A percentile compares a stretch with the other conserved stretches of the same genome.
Conservation (phyloP, 2,329 filamentous ascomycete species). For the Colletotrichum karsti region DNA sequence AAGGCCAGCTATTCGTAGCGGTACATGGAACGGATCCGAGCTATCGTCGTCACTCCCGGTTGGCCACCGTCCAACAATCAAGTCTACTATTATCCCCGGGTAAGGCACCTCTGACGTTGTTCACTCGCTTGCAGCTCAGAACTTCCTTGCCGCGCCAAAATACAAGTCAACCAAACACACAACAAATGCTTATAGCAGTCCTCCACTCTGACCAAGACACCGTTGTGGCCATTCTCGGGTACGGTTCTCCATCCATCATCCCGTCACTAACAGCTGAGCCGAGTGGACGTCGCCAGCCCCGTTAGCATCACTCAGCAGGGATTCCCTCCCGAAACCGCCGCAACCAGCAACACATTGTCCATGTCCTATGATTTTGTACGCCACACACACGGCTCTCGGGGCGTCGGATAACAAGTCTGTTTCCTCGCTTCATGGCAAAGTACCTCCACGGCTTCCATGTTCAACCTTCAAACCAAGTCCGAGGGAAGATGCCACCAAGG, state of each 20-base stretch:
- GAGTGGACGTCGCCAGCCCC: background rate
- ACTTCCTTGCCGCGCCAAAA: background rate
- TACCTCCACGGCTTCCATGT: background rate
- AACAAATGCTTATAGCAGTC: constrained; percentile 1
- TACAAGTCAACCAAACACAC: background rate
- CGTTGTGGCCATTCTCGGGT: background rate
- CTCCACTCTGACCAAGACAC: constrained; percentile 13
- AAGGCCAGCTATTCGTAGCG: background rate
- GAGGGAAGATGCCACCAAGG: background rate
- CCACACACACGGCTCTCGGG: background rate
- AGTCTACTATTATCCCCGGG: background rate
- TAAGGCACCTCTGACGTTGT: background rate
- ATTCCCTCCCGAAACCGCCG: constrained; percentile 15
- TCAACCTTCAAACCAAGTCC: background rate
- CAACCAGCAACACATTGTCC: background rate
- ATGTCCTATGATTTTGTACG: too few relatives aligned
- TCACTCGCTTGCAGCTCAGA: background rate
- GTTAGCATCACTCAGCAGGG: constrained; percentile 5
- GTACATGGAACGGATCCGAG: constrained; percentile 9
- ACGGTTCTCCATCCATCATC: constrained; percentile 11
- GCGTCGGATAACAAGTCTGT: background rate
- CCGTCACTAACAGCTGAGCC: constrained; percentile 3
- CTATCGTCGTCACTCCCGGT: constrained; percentile 2
- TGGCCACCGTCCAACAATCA: background rate
- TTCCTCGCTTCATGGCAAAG: background rate